Base-by-base conservation (phyloP, 2,329 filamentous ascomycete species). In the Ophiostoma sp. region DNA sequence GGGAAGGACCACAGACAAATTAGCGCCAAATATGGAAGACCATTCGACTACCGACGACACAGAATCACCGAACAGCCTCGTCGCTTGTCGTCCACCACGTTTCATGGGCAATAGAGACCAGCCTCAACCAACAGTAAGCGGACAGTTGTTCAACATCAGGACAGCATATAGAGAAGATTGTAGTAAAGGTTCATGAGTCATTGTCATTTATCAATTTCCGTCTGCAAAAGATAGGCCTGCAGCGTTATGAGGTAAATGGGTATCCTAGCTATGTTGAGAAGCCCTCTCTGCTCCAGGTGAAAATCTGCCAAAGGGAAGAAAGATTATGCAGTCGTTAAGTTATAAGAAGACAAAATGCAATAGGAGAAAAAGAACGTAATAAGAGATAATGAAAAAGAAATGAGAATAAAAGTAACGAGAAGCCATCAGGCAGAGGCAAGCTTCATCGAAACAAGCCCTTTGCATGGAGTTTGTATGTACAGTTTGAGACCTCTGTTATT, bases 141-240 rank as follows among this genome's bases (percentile, higher is more conserved):
- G 19, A 33, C 55, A 59, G 17, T 33, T 33, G 55, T 59, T 15
- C 28, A 19, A 7, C 5, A 19, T 17, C 11, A 8, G 22, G 12
- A 66, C 22, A 25, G 22, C 36, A 28, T 39, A 19, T 39, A 70
- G 25, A 48, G 28, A 48, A 45, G 12, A n/a, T 17, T 31, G n/a
- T 68, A 73, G n/a, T 68, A 73, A 71, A 66, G 64, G 71, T 33
- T 69, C 66, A 25, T 69, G 45, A 55, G 66, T 69, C 45, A 69
- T 69, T 69, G 66, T 55, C 66, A 55, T 52, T 52, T 69, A 69
- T 69, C 66, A 50, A 22, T 69, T 69, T 69, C 45, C 45, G 45
- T 52, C 66, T 52, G 28, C 66, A 50, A 69, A 28, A 36, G 45
- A 36, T 15, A 36, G 17, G 45, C 61, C 50, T 39, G 66, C 66